Conservation (phyloP, 441 rosid genomes). For the Arabidopsis hybrid region DNA sequence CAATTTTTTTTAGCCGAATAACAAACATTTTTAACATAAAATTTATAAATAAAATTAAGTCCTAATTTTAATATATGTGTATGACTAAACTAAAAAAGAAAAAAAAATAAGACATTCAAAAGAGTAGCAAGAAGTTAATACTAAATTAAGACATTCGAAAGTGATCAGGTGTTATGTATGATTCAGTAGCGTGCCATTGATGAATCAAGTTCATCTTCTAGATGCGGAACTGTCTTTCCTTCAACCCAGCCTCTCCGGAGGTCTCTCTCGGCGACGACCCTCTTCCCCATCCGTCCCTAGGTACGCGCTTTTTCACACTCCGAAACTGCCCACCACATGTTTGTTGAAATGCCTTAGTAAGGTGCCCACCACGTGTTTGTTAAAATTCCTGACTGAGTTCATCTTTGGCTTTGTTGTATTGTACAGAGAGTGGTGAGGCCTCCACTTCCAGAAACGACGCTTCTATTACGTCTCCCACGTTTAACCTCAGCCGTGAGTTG, state of each 20-base stretch:
- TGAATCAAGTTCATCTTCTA: conserved; percentile 21
- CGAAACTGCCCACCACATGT: conserved; percentile 15
- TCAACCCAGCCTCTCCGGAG: conserved; percentile 53
- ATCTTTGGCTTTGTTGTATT: conserved; percentile 46
- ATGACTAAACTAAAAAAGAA: not conserved
- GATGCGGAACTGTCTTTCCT: conserved; percentile 59
- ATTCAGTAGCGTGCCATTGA: conserved; percentile 16
- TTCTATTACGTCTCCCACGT: conserved; percentile 51
- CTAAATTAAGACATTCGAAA: not conserved
- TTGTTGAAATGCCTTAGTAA: conserved; percentile 54
- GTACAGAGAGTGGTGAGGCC: conserved; percentile 50
- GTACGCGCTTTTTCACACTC: conserved; percentile 26
- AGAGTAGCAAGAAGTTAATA: not conserved
- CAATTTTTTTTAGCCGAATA: no score
- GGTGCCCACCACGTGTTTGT: conserved; percentile 48
- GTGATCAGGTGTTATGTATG: not conserved
- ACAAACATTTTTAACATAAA: no score
- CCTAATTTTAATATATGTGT: no score
- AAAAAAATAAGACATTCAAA: not conserved
- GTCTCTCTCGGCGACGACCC: conserved; percentile 41
- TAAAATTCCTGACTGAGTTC: conserved; percentile 49
- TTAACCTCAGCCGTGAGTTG: conserved; percentile 63
- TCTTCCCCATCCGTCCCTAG: conserved; percentile 49
- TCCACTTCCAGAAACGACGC: conserved; percentile 53
- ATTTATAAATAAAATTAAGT: no score